A percentile compares a stretch with the other conserved stretches of the same genome.
phyloP scores from a whole-genome alignment of 352 stramenopile species.

The Hyaloperonospora brassicae region DNA sequence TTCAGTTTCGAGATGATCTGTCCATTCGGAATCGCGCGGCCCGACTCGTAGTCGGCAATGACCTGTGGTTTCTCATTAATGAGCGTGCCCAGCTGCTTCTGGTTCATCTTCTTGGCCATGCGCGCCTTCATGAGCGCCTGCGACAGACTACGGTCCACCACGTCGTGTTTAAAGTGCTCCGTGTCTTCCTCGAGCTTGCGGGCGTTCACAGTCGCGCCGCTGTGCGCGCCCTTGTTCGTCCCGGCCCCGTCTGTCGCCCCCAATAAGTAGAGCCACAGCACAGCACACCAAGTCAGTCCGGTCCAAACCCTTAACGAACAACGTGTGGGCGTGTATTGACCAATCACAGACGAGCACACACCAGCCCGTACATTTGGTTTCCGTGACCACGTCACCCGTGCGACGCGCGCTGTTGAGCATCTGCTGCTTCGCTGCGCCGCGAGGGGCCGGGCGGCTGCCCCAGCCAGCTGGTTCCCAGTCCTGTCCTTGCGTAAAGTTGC shows the following conservation, averaged over 20 bases:
- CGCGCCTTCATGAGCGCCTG: slow-evolving; percentile 94
- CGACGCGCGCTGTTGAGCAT: slow-evolving; percentile 70
- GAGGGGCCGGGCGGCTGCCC: slow-evolving; percentile 54
- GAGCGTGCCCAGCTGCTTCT: slow-evolving; percentile 94
- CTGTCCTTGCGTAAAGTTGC: slow-evolving; percentile 62
- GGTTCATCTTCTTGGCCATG: slow-evolving; percentile 96
- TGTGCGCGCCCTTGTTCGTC: slow-evolving; percentile 85
- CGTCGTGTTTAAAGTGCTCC: slow-evolving; percentile 85
- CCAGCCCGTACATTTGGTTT: slow-evolving; percentile 55
- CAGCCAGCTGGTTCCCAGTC: slow-evolving; percentile 70
- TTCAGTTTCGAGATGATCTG: slow-evolving; percentile 97
- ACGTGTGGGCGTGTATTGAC: not conserved
- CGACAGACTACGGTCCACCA: slow-evolving; percentile 78
- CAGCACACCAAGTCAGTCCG: too few relatives aligned
- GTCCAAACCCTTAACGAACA: too few relatives aligned
- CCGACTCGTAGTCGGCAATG: slow-evolving; percentile 95
- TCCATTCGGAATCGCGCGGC: slow-evolving; percentile 95
- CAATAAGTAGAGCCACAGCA: too few relatives aligned
- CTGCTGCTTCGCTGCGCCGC: slow-evolving; percentile 53
- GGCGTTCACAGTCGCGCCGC: slow-evolving; percentile 67
- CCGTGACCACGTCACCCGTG: slow-evolving; percentile 58
- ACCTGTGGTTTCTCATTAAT: slow-evolving; percentile 96
- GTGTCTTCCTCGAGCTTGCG: slow-evolving; percentile 88
- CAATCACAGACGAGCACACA: not conserved
- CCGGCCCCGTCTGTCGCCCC: slow-evolving; percentile 45